Base-by-base conservation (phyloP, 352 stramenopile species). In the Aphanomyces astaci region DNA sequence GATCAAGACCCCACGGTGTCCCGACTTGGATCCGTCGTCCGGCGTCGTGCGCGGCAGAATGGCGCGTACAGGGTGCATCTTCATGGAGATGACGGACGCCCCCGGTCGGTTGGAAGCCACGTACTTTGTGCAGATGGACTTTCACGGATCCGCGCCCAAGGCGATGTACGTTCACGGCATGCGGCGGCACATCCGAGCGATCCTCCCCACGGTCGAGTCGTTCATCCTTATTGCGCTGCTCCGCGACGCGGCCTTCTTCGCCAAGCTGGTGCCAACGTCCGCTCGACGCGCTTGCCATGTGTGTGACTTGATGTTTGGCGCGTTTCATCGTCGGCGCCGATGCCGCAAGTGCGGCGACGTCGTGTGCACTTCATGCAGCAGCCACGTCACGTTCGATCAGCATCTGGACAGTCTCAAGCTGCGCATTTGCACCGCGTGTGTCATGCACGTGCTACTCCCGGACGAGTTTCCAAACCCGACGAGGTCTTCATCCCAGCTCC, bases 301-400 rank as follows among this genome's bases (percentile, higher is more conserved):
- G 22, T 64, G 56, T 25, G 15, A 54, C 7, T n/a, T 30, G 15
- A 9, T 31, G 7, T 64, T 64, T 64, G 56, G 56, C 0, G 17
- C 56, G 0, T 64, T 64, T 55, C n/a, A 53, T n/a, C 56, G 56
- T 19, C 56, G 56, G 13, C 56, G 56, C 7, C 56, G 56, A 11
- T 64, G 56, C 30, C 36, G 56, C 22, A 64, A 64, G 24, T 64
- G 56, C 25, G 56, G 56, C 43, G 56, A 64, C 0, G 56, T 64
- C n/a, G 51, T 59, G 17, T 59, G 51, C n/a, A 13, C n/a, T 0
- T n/a, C 15, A n/a, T 59, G 51, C 51, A 59, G 51, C 24, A 59
- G 51, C 51, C 51, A 59, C 51, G 51, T 59, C 5, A 4, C 22
- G 7, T 59, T 59, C n/a, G 51, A 59, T 7, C 22, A 30, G 25